phyloP scores from a whole-genome alignment of 768 basidiomycete species.

The Trametes sanguinea region DNA sequence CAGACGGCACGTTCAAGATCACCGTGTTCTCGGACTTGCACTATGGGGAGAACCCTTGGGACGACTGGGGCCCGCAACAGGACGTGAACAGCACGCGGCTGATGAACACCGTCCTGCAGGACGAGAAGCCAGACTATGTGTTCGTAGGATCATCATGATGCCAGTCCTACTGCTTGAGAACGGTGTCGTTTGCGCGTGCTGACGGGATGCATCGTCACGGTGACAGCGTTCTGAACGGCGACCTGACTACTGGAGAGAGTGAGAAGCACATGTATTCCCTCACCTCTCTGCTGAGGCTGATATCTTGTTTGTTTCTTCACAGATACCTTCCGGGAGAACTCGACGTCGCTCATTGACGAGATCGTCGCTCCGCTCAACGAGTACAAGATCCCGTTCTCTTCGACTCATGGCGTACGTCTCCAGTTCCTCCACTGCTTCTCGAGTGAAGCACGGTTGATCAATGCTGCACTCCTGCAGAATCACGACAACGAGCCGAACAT shows the following conservation, averaged over 20 bases:
- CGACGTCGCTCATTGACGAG: slow-evolving; percentile 64
- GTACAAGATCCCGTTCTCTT: slow-evolving; percentile 62
- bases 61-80: slow-evolving; percentile 64
- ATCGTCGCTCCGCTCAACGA: slow-evolving; percentile 63
- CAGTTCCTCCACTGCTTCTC: not conserved
- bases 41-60: slow-evolving; percentile 76
- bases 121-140: slow-evolving; percentile 73
- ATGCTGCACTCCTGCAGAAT: slow-evolving; percentile 45
- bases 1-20: slow-evolving; percentile 67
- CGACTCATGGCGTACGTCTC: slow-evolving; percentile 62
- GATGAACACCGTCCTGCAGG: slow-evolving; percentile 55
- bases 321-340: slow-evolving; percentile 67
- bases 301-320: not conserved
- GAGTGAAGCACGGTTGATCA: no score
- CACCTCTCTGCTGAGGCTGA: not conserved
- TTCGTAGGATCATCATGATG: slow-evolving; percentile 38
- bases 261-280: slow-evolving; percentile 12
- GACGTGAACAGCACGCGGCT: slow-evolving; percentile 62
- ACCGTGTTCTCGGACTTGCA: slow-evolving; percentile 77
- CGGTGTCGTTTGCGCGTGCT: no score
- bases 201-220: no score
- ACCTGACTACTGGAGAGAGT: slow-evolving; percentile 76
- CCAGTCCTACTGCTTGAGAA: no score
- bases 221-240: slow-evolving; percentile 67
- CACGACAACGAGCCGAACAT: slow-evolving; percentile 77